Evolutionary conservation across 495 filamentous ascomycete species (phyloP), one percentile per base, ranked within the genome.

Genomic region (Penicillium pulvis): DNA sequence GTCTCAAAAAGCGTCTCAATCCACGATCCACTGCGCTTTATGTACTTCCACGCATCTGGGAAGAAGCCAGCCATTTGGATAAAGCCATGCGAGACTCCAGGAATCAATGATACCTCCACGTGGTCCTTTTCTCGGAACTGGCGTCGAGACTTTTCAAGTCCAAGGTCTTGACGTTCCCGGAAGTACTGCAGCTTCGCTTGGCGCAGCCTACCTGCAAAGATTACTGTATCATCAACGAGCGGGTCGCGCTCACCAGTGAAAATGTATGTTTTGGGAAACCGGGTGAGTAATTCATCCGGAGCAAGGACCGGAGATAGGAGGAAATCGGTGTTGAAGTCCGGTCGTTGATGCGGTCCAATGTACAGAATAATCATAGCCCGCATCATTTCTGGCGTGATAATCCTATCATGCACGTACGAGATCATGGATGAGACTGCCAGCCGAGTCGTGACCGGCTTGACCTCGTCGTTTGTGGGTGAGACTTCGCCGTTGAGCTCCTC

Each of bases 331-430:
- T 82, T 83, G 75, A 98, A 98, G 69, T 97, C 92, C 8, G 94
- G 94, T 2, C 92, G 86, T 74, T 92, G 88, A 68, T 96, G 86
- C 0, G 93, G 93, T 16, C 94, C 95, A 61, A 98, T 89, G 68
- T 98, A 98, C 20, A 98, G 82, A 71, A 98, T 96, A 57, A 98
- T 94, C 94, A 98, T 98, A 30, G 92, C 92, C 51, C 94, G 88
- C 89, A 98, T 97, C 91, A 98, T 96, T 70, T 98, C 95, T 0
- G 94, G 95, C 0, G 90, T 92, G 24, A 98, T 81, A 36, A 98
- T 89, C 23, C 95, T 90, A 74, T 98, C 94, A 71, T 93, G 91
- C 69, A 97, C 94, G 76, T 98, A 98, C 11, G 93, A 96, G 53
- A 98, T 93, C 85, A 97, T 93, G n/a, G 86, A 90, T 1, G 91